These are phyloP conservation scores for Psilocybe sp. DNA, from an alignment of 768 basidiomycete genomes.

Conservation along the genomic window DNA sequence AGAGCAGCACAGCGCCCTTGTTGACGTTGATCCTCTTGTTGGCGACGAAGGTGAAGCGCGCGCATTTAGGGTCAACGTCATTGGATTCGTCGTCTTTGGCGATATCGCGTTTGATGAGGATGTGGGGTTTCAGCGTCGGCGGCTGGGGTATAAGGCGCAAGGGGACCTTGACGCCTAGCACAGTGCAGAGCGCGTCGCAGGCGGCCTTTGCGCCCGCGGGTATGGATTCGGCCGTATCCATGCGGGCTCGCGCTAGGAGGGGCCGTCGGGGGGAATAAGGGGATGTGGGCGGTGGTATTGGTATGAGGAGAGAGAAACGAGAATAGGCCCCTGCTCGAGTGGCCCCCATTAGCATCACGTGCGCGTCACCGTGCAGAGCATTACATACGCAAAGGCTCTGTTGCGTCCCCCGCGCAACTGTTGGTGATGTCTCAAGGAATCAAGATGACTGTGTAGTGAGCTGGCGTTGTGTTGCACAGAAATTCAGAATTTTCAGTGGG, in stretches of 20 bases:
- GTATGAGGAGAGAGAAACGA: conserved; percentile 17
- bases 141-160: conserved; percentile 69
- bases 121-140: conserved; percentile 65
- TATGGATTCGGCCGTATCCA: conserved; percentile 37
- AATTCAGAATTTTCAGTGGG: too few species aligned
- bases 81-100: conserved; percentile 41
- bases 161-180: conserved; percentile 59
- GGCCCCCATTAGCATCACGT: neutral
- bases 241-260: conserved; percentile 14
- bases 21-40: conserved; percentile 69
- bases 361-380: neutral
- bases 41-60: conserved; percentile 64
- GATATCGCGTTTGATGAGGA: conserved; percentile 62
- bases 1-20: conserved; percentile 67
- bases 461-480: too few species aligned
- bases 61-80: conserved; percentile 32
- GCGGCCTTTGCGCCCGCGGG: conserved; percentile 27
- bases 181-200: conserved; percentile 40
- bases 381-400: neutral
- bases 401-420: neutral
- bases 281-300: conserved; percentile 10
- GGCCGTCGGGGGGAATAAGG: conserved; percentile 11
- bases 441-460: too few species aligned
- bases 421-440: neutral
- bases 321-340: neutral